Conservation (phyloP, 345 rosid genomes). For the Pistacia vera region DNA sequence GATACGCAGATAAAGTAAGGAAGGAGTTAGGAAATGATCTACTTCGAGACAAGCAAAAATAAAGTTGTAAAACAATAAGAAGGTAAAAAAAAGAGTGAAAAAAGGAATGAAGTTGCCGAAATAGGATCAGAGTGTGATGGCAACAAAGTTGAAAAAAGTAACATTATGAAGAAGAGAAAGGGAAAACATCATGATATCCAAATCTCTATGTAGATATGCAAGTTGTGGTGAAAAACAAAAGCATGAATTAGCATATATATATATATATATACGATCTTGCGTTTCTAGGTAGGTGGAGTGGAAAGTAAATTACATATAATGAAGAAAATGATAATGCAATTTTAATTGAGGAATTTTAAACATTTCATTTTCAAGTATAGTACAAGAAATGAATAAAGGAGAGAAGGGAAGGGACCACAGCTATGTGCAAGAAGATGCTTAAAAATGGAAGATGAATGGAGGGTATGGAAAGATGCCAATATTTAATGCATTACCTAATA, state of each 20-base stretch:
- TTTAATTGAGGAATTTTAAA: no score
- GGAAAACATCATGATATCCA: neutral
- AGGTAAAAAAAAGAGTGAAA: neutral
- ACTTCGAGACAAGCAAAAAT: neutral
- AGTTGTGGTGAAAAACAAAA: neutral
- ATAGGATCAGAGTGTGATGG: neutral
- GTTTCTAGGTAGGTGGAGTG: neutral
- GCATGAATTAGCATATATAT: neutral
- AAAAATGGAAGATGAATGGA: constrained; percentile 18
- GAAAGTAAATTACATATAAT: neutral
- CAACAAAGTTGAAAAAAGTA: neutral
- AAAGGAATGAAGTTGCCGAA: neutral
- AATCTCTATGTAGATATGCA: neutral
- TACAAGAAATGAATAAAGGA: neutral
- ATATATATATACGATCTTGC: neutral
- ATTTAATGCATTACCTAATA: constrained; percentile 32
- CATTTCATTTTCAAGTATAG: no score
- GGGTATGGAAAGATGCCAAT: constrained; percentile 6
- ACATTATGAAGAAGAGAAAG: neutral
- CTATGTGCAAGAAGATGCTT: neutral
- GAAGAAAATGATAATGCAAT: neutral
- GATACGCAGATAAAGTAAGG: neutral
- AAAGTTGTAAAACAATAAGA: neutral
- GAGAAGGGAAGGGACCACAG: constrained; percentile 7
- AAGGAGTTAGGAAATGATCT: neutral